Evolutionary conservation across 371 early-diverging fungal species (phyloP).

Genomic region (Zopfochytrium polystomum): DNA sequence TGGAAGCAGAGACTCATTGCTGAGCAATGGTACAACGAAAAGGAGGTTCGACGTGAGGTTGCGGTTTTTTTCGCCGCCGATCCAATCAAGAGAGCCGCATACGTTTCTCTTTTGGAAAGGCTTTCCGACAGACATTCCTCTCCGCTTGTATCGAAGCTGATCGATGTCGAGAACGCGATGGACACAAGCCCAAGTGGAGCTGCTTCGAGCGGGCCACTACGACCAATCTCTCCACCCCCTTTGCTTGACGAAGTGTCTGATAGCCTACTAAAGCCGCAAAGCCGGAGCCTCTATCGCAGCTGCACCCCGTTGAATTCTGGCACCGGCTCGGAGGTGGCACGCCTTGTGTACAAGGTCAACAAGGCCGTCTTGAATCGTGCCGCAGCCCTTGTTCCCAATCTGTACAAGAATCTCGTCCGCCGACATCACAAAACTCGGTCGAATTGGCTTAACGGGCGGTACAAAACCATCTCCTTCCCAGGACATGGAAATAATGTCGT

Average conservation of each 20-base stretch:
- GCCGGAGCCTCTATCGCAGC: neutral
- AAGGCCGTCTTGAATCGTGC: conserved; percentile 9
- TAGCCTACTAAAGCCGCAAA: neutral
- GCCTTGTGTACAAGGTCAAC: neutral
- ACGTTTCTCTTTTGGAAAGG: neutral
- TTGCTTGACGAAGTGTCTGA: neutral
- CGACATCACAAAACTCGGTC: conserved; percentile 69
- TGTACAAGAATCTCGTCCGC: conserved; percentile 75
- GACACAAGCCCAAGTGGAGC: neutral
- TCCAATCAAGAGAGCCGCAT: neutral
- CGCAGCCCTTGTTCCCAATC: conserved; percentile 33
- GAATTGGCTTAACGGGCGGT: conserved; percentile 78
- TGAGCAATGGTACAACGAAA: conserved; percentile 50
- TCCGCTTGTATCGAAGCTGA: neutral
- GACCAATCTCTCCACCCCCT: neutral
- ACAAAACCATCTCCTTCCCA: conserved; percentile 68
- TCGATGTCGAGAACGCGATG: neutral
- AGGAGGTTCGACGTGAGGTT: conserved; percentile 35
- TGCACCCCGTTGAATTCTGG: neutral
- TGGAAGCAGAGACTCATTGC: conserved; percentile 51
- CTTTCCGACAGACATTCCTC: neutral
- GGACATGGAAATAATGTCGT: conserved; percentile 83
- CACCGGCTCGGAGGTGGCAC: neutral
- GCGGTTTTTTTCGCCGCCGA: conserved; percentile 10
- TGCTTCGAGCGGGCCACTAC: conserved; percentile 1